phyloP scores from a whole-genome alignment of 2,329 filamentous ascomycete genomes.

The Pyrenophora teres region DNA sequence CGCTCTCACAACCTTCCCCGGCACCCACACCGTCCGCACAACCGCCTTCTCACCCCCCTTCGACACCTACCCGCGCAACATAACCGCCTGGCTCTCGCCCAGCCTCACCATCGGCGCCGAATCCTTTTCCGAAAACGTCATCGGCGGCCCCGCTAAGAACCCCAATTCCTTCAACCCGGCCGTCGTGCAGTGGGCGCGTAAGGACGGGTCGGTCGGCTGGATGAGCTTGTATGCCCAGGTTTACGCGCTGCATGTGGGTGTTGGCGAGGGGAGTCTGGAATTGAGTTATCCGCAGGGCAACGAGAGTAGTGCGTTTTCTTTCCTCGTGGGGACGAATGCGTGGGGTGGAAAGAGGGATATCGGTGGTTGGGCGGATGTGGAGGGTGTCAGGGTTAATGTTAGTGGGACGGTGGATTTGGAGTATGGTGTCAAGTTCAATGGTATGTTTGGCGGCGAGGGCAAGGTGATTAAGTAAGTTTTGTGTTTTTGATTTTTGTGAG shows the following conservation, averaged over 20 bases:
- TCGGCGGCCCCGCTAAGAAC: conserved; percentile 61
- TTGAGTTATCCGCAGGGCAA: conserved; percentile 62
- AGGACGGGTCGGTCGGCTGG: conserved; percentile 38
- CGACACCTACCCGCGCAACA: conserved; percentile 62
- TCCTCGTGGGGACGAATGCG: conserved; percentile 56
- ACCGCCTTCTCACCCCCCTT: conserved; percentile 64
- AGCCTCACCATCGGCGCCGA: conserved; percentile 65
- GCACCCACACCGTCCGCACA: conserved; percentile 58
- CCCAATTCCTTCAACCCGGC: conserved; percentile 62
- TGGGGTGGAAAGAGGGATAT: conserved; percentile 52
- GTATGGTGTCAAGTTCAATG: conserved; percentile 53
- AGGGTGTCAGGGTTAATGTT: conserved; percentile 54
- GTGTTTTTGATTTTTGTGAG: too few species aligned
- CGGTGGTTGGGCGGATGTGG: conserved; percentile 54
- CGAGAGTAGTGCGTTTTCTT: conserved; percentile 55
- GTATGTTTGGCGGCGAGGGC: conserved; percentile 44
- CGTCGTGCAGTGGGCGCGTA: conserved; percentile 61
- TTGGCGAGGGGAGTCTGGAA: conserved; percentile 46
- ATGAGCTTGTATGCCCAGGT: conserved; percentile 38
- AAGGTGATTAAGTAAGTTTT: too few species aligned
- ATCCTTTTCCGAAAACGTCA: conserved; percentile 60
- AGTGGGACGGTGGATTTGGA: conserved; percentile 52
- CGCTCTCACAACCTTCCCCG: conserved; percentile 55
- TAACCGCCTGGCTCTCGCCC: conserved; percentile 62
- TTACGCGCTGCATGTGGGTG: conserved; percentile 26